A percentile compares a stretch with the other conserved stretches of the same genome.
Conservation (phyloP, 345 rosid genomes). For the Erodium maritimum region DNA sequence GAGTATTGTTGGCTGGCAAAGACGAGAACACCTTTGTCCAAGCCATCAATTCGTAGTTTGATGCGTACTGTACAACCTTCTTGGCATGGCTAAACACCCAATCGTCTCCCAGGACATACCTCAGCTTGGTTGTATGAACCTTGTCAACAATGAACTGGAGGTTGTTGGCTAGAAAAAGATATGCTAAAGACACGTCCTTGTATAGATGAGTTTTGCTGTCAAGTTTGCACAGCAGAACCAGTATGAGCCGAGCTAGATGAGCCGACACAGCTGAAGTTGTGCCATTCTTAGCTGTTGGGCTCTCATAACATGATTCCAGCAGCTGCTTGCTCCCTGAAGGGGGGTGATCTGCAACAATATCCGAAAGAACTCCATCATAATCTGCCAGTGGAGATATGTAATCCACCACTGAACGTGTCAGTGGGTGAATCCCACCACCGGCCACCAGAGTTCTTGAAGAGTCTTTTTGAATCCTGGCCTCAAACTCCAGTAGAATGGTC, state of each 20-base stretch:
- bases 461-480: conserved; percentile 43
- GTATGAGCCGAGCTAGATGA: conserved; percentile 17
- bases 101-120: conserved; percentile 16
- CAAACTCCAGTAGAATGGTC: conserved; percentile 35
- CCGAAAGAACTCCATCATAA: conserved; percentile 36
- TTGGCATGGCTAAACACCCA: conserved; percentile 14
- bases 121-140: conserved; percentile 16
- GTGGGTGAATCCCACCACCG: conserved; percentile 71
- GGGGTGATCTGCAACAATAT: conserved; percentile 48
- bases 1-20: conserved; percentile 8
- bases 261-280: conserved; percentile 11
- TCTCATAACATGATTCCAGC: conserved; percentile 42
- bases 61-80: conserved; percentile 13
- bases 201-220: conserved; percentile 17
- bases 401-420: conserved; percentile 51
- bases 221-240: conserved; percentile 17
- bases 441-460: conserved; percentile 26
- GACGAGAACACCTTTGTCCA: conserved; percentile 13
- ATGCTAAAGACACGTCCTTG: conserved; percentile 15
- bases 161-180: conserved; percentile 27
- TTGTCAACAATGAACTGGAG: conserved; percentile 11
- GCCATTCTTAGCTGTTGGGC: conserved; percentile 12
- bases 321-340: conserved; percentile 18
- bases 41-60: conserved; percentile 14
- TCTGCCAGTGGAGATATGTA: conserved; percentile 52